Conservation (phyloP, 2,329 filamentous ascomycete genomes). For the Emmonsia crescens region DNA sequence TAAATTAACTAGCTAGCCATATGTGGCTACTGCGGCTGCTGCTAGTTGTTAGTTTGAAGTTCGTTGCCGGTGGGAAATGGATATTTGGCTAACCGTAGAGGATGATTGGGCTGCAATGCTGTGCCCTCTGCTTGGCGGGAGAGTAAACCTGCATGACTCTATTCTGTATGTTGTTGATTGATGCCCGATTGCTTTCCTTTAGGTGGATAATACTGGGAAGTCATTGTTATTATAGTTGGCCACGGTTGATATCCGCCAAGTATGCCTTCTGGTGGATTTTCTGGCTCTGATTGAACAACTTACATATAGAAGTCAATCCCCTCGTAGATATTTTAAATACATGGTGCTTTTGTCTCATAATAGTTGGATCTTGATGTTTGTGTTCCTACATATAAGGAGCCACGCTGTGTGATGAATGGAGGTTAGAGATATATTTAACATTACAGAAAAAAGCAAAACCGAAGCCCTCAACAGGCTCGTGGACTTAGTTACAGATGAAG, state of each 20-base stretch:
- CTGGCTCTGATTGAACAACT: not conserved
- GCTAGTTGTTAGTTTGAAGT: not conserved
- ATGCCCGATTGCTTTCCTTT: not conserved
- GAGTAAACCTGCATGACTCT: not conserved
- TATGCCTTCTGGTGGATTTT: not conserved
- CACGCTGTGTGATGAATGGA: not conserved
- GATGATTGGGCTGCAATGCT: not conserved
- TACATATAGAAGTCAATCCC: not conserved
- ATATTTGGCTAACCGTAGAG: not conserved
- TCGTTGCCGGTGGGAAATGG: not conserved
- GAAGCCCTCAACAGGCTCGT: not conserved
- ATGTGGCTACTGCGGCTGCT: not conserved
- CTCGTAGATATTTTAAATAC: not conserved
- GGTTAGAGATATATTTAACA: no score
- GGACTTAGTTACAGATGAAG: not conserved
- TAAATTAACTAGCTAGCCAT: not conserved
- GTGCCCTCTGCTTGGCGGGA: not conserved
- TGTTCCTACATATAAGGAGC: not conserved
- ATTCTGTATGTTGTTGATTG: not conserved
- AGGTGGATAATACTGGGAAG: not conserved
- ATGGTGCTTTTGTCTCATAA: not conserved
- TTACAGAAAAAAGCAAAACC: not conserved
- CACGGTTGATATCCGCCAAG: not conserved
- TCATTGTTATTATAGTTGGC: not conserved
- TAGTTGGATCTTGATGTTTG: not conserved